Conservation (phyloP, 2,329 filamentous ascomycete species). For the Paracamarosporium sp. region DNA sequence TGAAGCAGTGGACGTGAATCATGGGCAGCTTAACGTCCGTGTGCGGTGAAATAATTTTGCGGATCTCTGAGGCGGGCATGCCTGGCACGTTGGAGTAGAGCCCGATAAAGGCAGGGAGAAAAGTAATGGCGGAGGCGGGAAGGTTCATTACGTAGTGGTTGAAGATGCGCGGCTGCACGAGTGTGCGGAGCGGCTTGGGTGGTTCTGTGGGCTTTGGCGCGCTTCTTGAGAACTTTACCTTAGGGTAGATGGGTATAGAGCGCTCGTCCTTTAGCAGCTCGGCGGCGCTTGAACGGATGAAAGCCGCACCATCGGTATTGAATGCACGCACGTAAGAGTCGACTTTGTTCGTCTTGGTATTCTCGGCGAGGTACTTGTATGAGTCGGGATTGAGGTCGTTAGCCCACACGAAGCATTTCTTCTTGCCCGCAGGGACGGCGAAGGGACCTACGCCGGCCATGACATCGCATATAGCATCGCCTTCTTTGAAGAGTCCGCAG, state of each 20-base stretch:
- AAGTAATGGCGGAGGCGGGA: constrained; percentile 85
- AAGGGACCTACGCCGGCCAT: constrained; percentile 99
- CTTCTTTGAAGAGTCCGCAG: constrained; percentile 75
- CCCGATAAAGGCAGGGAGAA: constrained; percentile 78
- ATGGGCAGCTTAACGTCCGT: constrained; percentile 72
- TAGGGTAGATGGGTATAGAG: constrained; percentile 51
- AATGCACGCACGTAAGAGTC: constrained; percentile 73
- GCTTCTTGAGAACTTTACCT: constrained; percentile 36
- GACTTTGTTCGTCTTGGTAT: constrained; percentile 81
- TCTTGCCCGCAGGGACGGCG: constrained; percentile 88
- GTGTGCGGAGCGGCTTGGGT: constrained; percentile 44
- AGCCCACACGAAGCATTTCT: constrained; percentile 90
- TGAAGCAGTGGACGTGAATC: constrained; percentile 95
- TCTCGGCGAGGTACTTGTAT: constrained; percentile 73
- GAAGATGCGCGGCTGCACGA: constrained; percentile 73
- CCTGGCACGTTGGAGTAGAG: constrained; percentile 70
- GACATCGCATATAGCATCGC: constrained; percentile 91
- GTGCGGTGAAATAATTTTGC: constrained; percentile 38
- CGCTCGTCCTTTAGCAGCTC: constrained; percentile 61
- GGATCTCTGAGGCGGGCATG: constrained; percentile 28
- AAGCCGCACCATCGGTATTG: constrained; percentile 81
- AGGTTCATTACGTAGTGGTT: constrained; percentile 99
- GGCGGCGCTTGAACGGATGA: constrained; percentile 76
- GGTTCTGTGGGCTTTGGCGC: constrained; percentile 26
- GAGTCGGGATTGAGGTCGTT: constrained; percentile 97